Base-by-base conservation (phyloP, 257 asterid species). In the Scutellaria galericulata region DNA sequence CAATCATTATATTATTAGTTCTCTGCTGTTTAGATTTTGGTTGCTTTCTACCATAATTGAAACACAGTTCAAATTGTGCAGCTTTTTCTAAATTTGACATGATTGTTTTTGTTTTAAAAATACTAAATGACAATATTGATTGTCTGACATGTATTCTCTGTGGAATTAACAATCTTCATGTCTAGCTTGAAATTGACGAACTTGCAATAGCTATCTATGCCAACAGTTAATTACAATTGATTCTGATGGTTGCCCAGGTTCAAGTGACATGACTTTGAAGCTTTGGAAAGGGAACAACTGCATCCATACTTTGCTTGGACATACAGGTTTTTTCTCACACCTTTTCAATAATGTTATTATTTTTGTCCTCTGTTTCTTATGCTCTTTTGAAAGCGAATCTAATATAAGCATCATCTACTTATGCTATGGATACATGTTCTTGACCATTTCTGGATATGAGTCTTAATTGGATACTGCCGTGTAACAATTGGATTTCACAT, bases 281-380 rank as follows among this genome's bases (percentile, higher is more conserved):
- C 90, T 92, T 9, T 95, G 99, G 99, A 90, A 88, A 71, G 99
- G 96, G 71, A 86, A 82, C 75, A 70, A 90, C 68, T 92, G 99
- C 69, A 27, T 69, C 40, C 96, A 82, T 50, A 86, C 99, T 56
- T 86, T 87, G 77, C 76, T 68, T 46, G 99, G 98, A 56, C 99
- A 92, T 82, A 79, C 96, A 92, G 99, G 99, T 94, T 80, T 66
- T 2, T 53, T 18, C 50, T 75, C 51, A 71, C 15, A 1, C 48
- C 11, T 31, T 42, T 40, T 65, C 47, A 18, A 18, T 18, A 18
- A 18, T 54, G 56, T 39, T 48, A 52, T 2, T 54, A 35, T 70
- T 56, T 15, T 70, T 41, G 41, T 57, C 64, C 50, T 63, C 57
- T 55, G 31, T 68, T 24, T 12, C 41, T 57, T 44, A 22, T 57